Base-by-base conservation (phyloP, 768 basidiomycete species). In the Boletus vinaceobasis region DNA sequence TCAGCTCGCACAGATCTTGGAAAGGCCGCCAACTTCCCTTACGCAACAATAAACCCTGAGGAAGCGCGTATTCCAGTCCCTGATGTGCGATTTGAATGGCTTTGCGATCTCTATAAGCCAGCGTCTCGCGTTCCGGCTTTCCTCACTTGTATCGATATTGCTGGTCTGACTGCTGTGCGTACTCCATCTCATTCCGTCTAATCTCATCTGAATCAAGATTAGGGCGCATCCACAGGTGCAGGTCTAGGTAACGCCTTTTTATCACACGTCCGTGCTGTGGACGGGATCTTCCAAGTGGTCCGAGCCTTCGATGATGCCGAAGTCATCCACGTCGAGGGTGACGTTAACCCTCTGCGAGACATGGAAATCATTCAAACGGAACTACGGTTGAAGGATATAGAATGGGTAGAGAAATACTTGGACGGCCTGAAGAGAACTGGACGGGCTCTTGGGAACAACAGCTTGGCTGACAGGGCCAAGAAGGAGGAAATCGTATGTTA, bases 241-340 rank as follows among this genome's bases (percentile, higher is more conserved):
- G 97, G 97, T 67, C 86, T 99, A 38, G 97, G 97, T 39, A 99
- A 99, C 70, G 85, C 94, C 27, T 99, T 99, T 79, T 76, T 99
- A 70, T 95, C 94, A 11, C 93, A 98, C 70, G 95, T 99, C 40
- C 89, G 97, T 53, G 92, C 97, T 10, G 96, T 98, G 57, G 97
- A 99, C 69, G 97, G 97, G 65, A 99, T 99, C 66, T 99, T 98
- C 80, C 97, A 98, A 71, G 87, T 98, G 58, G 86, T 98, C 53
- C 90, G 97, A 48, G 94, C 96, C 6, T 99, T 99, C 69, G 97
- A 98, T 66, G 97, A 99, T 65, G 88, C 94, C n/a, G 97, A 99
- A 64, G 94, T 99, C 69, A 98, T 89, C 62, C 97, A 99, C 72
- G 96, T 98, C 58, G 97, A 98, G 74, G 97, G 97, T 42, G 97